Conservation (phyloP, 306 rosid genomes). For the Corylus avellana region DNA sequence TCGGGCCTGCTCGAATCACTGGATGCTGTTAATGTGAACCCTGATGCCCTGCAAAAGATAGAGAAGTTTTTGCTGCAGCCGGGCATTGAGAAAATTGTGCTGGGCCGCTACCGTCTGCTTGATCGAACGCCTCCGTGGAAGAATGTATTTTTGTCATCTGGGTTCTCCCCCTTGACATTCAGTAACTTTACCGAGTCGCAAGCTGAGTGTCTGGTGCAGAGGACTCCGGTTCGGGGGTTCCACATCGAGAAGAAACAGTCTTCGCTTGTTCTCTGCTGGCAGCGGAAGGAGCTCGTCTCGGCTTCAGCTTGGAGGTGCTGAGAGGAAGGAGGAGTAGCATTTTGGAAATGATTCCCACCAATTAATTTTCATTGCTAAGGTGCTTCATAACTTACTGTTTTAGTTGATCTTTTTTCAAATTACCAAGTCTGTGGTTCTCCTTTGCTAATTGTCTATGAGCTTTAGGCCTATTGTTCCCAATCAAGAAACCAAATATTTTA, state of each 20-base stretch:
- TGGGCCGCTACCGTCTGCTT: conserved; percentile 41
- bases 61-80: conserved; percentile 78
- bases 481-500: conserved; percentile 53
- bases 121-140: conserved; percentile 65
- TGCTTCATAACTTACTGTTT: conserved; percentile 54
- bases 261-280: conserved; percentile 81
- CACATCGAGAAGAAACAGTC: conserved; percentile 74
- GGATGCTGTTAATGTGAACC: conserved; percentile 67
- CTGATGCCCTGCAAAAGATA: conserved; percentile 65
- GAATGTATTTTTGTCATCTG: conserved; percentile 57
- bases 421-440: conserved; percentile 31
- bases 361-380: conserved; percentile 49
- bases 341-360: conserved; percentile 41
- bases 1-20: conserved; percentile 68
- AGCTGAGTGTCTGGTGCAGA: conserved; percentile 85
- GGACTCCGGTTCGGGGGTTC: conserved; percentile 73
- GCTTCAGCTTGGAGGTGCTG: conserved; percentile 86
- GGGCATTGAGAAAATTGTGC: conserved; percentile 63
- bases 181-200: conserved; percentile 87
- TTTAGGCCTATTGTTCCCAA: conserved; percentile 59
- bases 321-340: conserved; percentile 29
- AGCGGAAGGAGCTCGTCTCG: conserved; percentile 71
- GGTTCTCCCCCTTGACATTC: conserved; percentile 71
- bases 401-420: conserved; percentile 36
- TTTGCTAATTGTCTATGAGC: conserved; percentile 70